Percentiles rank a stretch among this genome's conserved stretches.
These are phyloP conservation scores for Durotheca rogersii DNA, from an alignment of 495 filamentous ascomycete genomes.

Conservation along the genomic window DNA sequence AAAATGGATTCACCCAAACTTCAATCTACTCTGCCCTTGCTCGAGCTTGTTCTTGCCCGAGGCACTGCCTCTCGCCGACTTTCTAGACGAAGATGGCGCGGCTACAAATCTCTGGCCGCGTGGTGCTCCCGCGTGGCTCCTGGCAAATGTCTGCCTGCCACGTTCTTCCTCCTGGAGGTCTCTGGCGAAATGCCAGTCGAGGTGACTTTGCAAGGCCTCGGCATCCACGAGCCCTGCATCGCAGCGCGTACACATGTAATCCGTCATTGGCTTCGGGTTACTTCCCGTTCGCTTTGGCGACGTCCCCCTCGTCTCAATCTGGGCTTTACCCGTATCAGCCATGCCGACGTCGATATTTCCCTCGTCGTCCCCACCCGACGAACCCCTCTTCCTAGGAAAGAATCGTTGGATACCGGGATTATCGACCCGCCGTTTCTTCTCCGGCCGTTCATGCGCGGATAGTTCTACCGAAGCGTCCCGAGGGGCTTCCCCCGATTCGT, in stretches of 20 bases:
- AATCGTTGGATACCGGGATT: conserved; percentile 59
- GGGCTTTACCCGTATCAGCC: conserved; percentile 22
- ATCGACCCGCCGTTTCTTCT: conserved; percentile 57
- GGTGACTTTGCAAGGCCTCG: conserved; percentile 70
- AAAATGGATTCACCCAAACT: conserved; percentile 59
- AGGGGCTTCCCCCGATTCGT: conserved; percentile 38
- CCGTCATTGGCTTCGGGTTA: conserved; percentile 43
- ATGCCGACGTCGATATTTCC: conserved; percentile 33
- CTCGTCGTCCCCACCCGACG: conserved; percentile 28
- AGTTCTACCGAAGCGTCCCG: conserved; percentile 33
- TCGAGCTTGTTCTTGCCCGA: conserved; percentile 55
- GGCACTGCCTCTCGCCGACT: conserved; percentile 28
- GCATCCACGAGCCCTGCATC: conserved; percentile 53
- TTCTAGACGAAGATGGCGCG: conserved; percentile 34
- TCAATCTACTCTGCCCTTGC: conserved; percentile 73
- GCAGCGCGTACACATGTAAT: conserved; percentile 68
- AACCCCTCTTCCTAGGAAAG: conserved; percentile 47
- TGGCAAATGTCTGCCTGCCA: conserved; percentile 46
- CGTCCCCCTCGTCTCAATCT: conserved; percentile 19
- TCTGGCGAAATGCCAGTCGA: conserved; percentile 96
- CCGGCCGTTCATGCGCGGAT: conserved; percentile 38
- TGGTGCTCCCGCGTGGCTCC: conserved; percentile 34
- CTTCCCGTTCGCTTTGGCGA: conserved; percentile 29
- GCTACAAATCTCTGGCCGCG: conserved; percentile 37
- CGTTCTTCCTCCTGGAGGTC: conserved; percentile 68